Evolutionary conservation across 441 rosid species (phyloP), one percentile per base, ranked within the genome.

Genomic region (Populus hybrid): DNA sequence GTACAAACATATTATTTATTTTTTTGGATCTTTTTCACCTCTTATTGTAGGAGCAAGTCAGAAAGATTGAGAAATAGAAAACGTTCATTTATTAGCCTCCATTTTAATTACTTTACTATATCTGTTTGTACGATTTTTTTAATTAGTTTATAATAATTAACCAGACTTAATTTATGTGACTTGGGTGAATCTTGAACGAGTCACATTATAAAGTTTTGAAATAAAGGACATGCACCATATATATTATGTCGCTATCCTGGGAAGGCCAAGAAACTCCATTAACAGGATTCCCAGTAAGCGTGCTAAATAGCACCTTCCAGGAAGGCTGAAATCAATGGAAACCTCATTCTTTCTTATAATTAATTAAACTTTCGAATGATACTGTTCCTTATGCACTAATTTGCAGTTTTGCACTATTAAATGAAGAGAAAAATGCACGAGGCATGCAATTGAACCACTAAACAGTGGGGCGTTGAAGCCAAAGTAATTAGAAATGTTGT

Each of bases 391-490:
- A 6, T 14, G 7, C 30, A 67, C 6, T 14, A 32, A 12, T 67
- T 26, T 24, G 6, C 34, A 3, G 28, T 21, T 65, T 23, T 6
- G 61, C n/a, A 18, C n/a, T 6, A 54, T 14, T 24, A 8, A 67
- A 67, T 1, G 18, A 12, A 67, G 8, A 67, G 32, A 21, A 67
- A 79, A 54, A 46, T 16, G 54, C 69, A 6, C 23, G 10, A 65
- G 72, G 73, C 36, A 34, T 34, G 36, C 38, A 21, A 73, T 77
- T 71, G 74, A 73, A 71, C 30, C 42, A 77, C 40, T 54, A 32
- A 67, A 79, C 14, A 70, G 77, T 36, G 77, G 83, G 81, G 84
- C 88, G 89, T 86, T 79, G 87, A 77, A 82, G 86, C 88, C 87
- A 67, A 88, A 82, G 89, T 42, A 24, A 54, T 32, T 14, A 57